Evolutionary conservation across 2,329 filamentous ascomycete species (phyloP).

Genomic region (Aspergillus quadrilineatus): DNA sequence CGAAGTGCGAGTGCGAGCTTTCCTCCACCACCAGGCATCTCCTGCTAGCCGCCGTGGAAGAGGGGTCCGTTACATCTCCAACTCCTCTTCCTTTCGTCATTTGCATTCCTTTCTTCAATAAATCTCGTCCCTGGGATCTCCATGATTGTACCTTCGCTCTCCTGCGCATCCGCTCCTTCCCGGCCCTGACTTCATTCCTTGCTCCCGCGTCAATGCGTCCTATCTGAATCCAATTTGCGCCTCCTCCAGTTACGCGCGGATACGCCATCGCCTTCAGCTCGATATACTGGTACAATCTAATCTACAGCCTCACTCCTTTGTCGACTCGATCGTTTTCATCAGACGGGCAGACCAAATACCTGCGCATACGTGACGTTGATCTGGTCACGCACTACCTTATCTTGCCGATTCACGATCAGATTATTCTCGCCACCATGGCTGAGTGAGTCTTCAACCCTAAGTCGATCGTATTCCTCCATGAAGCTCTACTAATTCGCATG

Average conservation of each 20-base stretch:
- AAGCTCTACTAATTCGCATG: constrained; percentile 14
- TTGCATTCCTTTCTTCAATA: constrained; percentile 9
- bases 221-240: neutral
- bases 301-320: constrained; percentile 14
- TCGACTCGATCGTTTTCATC: constrained; percentile 15
- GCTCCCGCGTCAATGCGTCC: constrained; percentile 2
- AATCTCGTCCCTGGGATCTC: neutral
- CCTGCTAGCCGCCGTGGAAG: constrained; percentile 8
- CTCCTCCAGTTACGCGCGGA: constrained; percentile 2
- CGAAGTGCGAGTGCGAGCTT: neutral
- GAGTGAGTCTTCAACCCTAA: constrained; percentile 33
- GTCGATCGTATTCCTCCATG: neutral
- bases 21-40: constrained; percentile 4
- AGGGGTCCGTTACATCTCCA: constrained; percentile 2
- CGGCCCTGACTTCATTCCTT: constrained; percentile 8
- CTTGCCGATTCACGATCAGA: constrained; percentile 18
- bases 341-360: constrained; percentile 16
- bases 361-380: constrained; percentile 19
- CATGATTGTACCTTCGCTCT: constrained; percentile 9
- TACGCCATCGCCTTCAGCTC: constrained; percentile 7
- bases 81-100: constrained; percentile 15
- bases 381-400: constrained; percentile 17
- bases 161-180: neutral
- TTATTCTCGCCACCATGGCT: constrained; percentile 33
- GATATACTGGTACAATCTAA: constrained; percentile 17